Conservation (phyloP, 495 filamentous ascomycete species). For the Daldinia loculata region DNA sequence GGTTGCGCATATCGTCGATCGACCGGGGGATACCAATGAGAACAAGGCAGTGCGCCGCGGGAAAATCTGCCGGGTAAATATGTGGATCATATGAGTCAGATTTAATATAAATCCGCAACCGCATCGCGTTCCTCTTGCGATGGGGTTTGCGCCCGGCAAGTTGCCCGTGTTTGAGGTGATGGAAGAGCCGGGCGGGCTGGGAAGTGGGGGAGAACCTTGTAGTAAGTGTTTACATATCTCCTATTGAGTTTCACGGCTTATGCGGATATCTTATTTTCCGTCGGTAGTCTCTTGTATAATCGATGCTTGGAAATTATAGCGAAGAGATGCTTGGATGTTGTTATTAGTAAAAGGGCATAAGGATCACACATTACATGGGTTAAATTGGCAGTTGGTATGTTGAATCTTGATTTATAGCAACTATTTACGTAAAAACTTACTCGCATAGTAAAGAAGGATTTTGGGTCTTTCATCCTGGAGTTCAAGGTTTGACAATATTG, state of each 20-base stretch:
- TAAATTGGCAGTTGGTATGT: too few relatives aligned
- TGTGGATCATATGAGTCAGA: constrained; percentile 58
- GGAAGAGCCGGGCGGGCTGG: background rate
- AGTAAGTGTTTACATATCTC: constrained; percentile 30
- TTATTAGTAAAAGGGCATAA: background rate
- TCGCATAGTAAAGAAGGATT: background rate
- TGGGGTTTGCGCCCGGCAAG: background rate
- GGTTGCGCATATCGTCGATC: constrained; percentile 27
- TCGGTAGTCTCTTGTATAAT: constrained; percentile 1
- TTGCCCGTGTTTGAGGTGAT: background rate
- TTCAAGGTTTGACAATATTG: background rate
- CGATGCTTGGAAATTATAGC: background rate
- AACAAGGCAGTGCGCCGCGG: constrained; percentile 43
- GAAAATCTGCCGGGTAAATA: constrained; percentile 57
- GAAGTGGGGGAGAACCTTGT: constrained; percentile 8
- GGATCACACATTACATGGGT: too few relatives aligned
- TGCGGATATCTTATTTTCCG: background rate
- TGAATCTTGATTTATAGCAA: background rate
- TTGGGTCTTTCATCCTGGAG: background rate
- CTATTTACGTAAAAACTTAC: background rate
- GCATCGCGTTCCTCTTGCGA: constrained; percentile 16
- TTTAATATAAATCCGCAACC: constrained; percentile 44
- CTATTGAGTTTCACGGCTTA: background rate
- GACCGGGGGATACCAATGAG: constrained; percentile 34
- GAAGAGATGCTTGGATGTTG: background rate